Conservation (phyloP, 2,329 filamentous ascomycete genomes). For the Helminthosporium solani region DNA sequence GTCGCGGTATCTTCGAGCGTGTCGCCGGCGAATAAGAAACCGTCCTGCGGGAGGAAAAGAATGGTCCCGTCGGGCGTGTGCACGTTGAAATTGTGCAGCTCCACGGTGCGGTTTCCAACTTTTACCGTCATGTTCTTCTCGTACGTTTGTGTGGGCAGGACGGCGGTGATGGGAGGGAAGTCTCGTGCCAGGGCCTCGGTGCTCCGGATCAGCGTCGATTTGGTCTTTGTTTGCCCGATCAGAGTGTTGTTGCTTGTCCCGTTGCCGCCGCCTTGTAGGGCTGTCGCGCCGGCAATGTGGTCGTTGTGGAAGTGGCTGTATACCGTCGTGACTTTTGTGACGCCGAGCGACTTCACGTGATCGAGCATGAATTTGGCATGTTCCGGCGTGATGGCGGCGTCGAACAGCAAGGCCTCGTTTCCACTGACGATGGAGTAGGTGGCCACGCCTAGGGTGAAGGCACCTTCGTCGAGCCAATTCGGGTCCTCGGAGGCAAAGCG, state of each 20-base stretch:
- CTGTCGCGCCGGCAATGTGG: constrained; percentile 12
- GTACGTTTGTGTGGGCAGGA: constrained; percentile 8
- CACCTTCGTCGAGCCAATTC: constrained; percentile 13
- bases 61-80: constrained; percentile 11
- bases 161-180: constrained; percentile 8
- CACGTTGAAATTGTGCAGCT: constrained; percentile 12
- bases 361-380: constrained; percentile 9
- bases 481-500: constrained; percentile 7
- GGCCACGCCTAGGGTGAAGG: constrained; percentile 10
- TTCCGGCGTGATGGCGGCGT: constrained; percentile 10
- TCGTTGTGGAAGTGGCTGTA: constrained; percentile 16
- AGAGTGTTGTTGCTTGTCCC: neutral
- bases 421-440: constrained; percentile 11
- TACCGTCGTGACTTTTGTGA: constrained; percentile 7
- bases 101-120: constrained; percentile 6
- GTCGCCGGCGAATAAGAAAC: constrained; percentile 13
- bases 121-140: constrained; percentile 5
- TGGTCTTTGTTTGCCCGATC: constrained; percentile 4
- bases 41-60: constrained; percentile 6
- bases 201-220: constrained; percentile 1
- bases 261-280: constrained; percentile 1
- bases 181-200: neutral
- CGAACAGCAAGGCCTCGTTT: constrained; percentile 8
- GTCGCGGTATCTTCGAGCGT: constrained; percentile 14
- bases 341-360: constrained; percentile 12